These are phyloP conservation scores for Nakazawaea ambrosiae DNA, from an alignment of 805 yeast species.

Conservation along the genomic window DNA sequence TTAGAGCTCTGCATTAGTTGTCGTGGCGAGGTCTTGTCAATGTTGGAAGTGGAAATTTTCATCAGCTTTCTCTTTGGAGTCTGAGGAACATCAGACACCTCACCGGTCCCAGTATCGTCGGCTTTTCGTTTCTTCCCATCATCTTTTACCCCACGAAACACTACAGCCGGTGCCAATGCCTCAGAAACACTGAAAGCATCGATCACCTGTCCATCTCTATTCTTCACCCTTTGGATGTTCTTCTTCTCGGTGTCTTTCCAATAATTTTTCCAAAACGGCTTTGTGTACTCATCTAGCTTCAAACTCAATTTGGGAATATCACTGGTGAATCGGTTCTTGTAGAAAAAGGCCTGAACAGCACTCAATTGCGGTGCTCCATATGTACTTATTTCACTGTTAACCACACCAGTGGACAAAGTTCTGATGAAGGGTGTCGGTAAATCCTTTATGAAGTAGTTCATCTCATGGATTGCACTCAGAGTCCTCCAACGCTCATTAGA, in stretches of 20 bases:
- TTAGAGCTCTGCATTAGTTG: slow-evolving; percentile 15
- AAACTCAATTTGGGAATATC: slow-evolving; percentile 22
- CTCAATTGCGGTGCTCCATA: slow-evolving; percentile 57
- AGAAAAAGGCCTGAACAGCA: slow-evolving; percentile 44
- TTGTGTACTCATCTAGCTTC: slow-evolving; percentile 28
- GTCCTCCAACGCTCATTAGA: slow-evolving; percentile 51
- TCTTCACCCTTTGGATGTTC: slow-evolving; percentile 29
- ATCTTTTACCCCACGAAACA: slow-evolving; percentile 20
- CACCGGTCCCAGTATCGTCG: background rate
- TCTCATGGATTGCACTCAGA: slow-evolving; percentile 54
- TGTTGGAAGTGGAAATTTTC: slow-evolving; percentile 3
- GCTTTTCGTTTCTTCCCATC: slow-evolving; percentile 14
- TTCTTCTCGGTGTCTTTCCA: slow-evolving; percentile 38
- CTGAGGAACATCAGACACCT: slow-evolving; percentile 2
- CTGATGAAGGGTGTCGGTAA: slow-evolving; percentile 34
- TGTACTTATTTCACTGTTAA: slow-evolving; percentile 27
- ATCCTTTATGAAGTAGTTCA: slow-evolving; percentile 46
- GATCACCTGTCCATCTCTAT: slow-evolving; percentile 26
- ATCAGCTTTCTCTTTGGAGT: slow-evolving; percentile 7
- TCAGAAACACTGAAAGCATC: slow-evolving; percentile 24
- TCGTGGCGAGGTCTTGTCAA: slow-evolving; percentile 7
- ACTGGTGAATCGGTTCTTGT: slow-evolving; percentile 40
- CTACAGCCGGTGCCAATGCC: slow-evolving; percentile 12
- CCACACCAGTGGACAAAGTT: slow-evolving; percentile 37
- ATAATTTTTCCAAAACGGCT: slow-evolving; percentile 45